Evolutionary conservation across 108 stramenopile genomes (phyloP), one percentile per base, ranked within the genome.

Genomic region (Nitzschia putrida): DNA sequence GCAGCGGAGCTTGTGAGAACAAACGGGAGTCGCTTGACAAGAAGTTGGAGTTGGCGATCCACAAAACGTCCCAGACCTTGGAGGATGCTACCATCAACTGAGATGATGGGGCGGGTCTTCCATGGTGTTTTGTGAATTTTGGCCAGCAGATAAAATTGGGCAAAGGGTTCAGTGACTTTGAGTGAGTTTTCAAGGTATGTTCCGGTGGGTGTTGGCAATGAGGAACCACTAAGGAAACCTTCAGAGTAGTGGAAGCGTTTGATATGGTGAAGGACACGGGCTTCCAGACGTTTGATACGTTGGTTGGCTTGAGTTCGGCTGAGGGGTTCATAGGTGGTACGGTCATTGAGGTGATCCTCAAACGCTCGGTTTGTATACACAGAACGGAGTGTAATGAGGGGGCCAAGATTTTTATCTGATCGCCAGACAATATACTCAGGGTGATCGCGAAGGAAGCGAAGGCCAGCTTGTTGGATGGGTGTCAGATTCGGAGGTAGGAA

Each of bases 71-170:
- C 53, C 8, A 54, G 53, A 21, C 53, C 53, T 16, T 54, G 53
- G 9, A 54, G 53, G 18, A 54, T 11, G 21, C 53, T 54, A 22
- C 53, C 53, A 9, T 9, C 9, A 9, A 54, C 53, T 16, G 14
- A n/a, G 8, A n/a, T 54, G 18, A 54, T 54, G 18, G 53, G 53
- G 10, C 53, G 53, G 18, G 53, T 54, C 8, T 11, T 18, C 53
- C 53, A 54, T 8, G 53, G 53, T 16, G 53, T 54, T n/a, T 54
- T 54, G 21, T 54, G 53, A 8, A 54, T 18, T n/a, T 54, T 54
- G 53, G 53, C 53, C 18, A 54, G 53, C 8, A 54, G 16, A 18
- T 54, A 54, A n/a, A 54, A 54, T 8, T 54, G 21, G 18, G 14
- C 53, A 18, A 16, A 54, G 53, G 53, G 53, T 9, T 54, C 18